phyloP scores from a whole-genome alignment of 768 basidiomycete species.

The Hericium rajendrae region DNA sequence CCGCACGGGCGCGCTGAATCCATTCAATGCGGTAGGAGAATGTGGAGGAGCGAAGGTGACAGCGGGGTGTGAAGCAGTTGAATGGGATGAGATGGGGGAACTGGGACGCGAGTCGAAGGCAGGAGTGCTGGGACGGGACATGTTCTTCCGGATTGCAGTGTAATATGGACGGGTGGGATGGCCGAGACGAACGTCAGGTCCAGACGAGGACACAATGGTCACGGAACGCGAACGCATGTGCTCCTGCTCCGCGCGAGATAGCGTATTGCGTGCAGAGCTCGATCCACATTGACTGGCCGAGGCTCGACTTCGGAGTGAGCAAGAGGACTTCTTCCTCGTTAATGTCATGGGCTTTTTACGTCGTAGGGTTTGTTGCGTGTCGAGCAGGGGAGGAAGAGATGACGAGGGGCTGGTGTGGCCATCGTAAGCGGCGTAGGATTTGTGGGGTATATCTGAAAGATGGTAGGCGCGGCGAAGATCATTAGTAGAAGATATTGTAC shows the following conservation, averaged over 20 bases:
- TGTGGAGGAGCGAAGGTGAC: not conserved
- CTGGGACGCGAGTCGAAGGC: not conserved
- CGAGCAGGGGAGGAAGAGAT: slow-evolving; percentile 7
- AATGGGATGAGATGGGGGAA: not conserved
- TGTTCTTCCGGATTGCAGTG: slow-evolving; percentile 9
- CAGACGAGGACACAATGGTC: not conserved
- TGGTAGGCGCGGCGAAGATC: too few relatives aligned
- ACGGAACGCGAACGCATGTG: not conserved
- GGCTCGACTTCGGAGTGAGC: slow-evolving; percentile 7
- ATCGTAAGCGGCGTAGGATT: not conserved
- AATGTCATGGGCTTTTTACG: slow-evolving; percentile 11
- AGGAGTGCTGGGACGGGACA: not conserved
- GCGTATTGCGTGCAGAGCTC: not conserved
- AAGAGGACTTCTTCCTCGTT: slow-evolving; percentile 7
- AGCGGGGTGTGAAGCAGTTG: not conserved
- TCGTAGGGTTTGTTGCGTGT: slow-evolving; percentile 6
- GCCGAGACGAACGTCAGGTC: slow-evolving; percentile 6
- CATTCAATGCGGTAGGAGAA: not conserved
- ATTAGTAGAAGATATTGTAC: too few relatives aligned
- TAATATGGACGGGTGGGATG: slow-evolving; percentile 14
- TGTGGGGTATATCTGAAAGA: not conserved
- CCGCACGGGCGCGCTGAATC: slow-evolving; percentile 4
- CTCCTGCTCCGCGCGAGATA: too few relatives aligned
- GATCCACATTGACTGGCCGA: not conserved
- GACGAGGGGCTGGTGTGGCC: not conserved